These are phyloP conservation scores for Clonostachys sp. DNA, from an alignment of 2,329 filamentous ascomycete genomes.

Conservation along the genomic window DNA sequence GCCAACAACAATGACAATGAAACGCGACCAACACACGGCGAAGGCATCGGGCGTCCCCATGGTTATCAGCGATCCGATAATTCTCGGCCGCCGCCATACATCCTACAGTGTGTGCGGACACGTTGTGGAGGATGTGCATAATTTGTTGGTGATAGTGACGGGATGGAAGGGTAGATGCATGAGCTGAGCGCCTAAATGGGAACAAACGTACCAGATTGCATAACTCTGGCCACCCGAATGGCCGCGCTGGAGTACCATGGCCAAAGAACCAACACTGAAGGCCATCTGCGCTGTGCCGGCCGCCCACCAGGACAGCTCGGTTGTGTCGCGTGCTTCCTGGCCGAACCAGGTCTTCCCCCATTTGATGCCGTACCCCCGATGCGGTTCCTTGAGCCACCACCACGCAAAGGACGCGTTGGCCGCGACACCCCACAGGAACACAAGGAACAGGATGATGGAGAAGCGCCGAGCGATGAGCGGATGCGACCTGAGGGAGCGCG, in stretches of 20 bases:
- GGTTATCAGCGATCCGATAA: no score
- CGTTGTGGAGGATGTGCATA: no score
- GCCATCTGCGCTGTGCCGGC: slow-evolving; percentile 36
- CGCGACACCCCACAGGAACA: slow-evolving; percentile 27
- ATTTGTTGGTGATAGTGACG: no score
- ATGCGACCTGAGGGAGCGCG: slow-evolving; percentile 33
- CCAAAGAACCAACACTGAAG: slow-evolving; percentile 30
- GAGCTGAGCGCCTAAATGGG: no score
- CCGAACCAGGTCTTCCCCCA: slow-evolving; percentile 38
- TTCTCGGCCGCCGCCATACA: no score
- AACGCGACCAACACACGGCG: no score
- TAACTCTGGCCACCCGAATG: slow-evolving; percentile 44
- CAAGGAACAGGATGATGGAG: slow-evolving; percentile 22
- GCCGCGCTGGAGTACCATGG: slow-evolving; percentile 37
- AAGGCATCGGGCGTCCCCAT: no score
- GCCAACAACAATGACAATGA: no score
- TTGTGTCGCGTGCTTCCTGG: slow-evolving; percentile 35
- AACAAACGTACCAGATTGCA: slow-evolving; percentile 38
- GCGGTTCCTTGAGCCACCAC: slow-evolving; percentile 41
- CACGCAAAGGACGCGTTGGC: slow-evolving; percentile 34
- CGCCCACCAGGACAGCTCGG: slow-evolving; percentile 44
- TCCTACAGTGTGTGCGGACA: no score
- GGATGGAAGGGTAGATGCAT: no score
- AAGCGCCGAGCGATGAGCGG: slow-evolving; percentile 35
- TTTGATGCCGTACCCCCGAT: slow-evolving; percentile 33